Conservation (phyloP, 805 yeast genomes). For the Saccharomycopsis amapae region DNA sequence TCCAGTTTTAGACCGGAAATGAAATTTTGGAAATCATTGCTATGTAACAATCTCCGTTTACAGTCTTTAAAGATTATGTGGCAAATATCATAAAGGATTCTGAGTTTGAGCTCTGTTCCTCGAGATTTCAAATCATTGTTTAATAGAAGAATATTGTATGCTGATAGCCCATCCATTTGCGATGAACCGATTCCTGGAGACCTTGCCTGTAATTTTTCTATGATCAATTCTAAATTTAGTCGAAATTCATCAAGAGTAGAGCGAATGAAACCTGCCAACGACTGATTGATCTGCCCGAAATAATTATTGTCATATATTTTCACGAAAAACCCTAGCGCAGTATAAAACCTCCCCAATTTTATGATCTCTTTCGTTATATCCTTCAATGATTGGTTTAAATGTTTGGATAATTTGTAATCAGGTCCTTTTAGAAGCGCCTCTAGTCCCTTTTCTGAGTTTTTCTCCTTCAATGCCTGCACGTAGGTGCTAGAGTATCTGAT, state of each 20-base stretch:
- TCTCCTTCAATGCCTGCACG: slow-evolving; percentile 32
- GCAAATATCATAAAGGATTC: slow-evolving; percentile 52
- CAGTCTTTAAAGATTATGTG: slow-evolving; percentile 43
- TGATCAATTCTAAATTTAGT: slow-evolving; percentile 22
- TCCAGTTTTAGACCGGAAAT: slow-evolving; percentile 36
- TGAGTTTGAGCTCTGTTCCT: slow-evolving; percentile 33
- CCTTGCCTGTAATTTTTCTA: slow-evolving; percentile 20
- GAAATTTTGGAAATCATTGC: slow-evolving; percentile 35
- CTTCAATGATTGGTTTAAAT: slow-evolving; percentile 66
- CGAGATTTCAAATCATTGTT: slow-evolving; percentile 13
- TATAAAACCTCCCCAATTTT: slow-evolving; percentile 55
- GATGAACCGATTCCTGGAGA: neutral
- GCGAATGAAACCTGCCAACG: slow-evolving; percentile 57
- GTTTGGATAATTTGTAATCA: slow-evolving; percentile 64
- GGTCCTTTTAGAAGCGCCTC: slow-evolving; percentile 52
- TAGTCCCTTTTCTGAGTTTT: neutral
- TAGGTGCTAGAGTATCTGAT: slow-evolving; percentile 60
- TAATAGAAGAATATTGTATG: slow-evolving; percentile 12
- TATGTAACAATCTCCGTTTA: slow-evolving; percentile 31
- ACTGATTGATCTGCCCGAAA: slow-evolving; percentile 70
- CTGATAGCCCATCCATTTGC: neutral
- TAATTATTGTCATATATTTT: slow-evolving; percentile 47
- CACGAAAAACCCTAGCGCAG: slow-evolving; percentile 50
- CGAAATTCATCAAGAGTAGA: slow-evolving; percentile 34
- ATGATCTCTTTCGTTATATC: slow-evolving; percentile 58